phyloP scores from a whole-genome alignment of 2,329 filamentous ascomycete genomes.

The Hymenoscyphus repandus region DNA sequence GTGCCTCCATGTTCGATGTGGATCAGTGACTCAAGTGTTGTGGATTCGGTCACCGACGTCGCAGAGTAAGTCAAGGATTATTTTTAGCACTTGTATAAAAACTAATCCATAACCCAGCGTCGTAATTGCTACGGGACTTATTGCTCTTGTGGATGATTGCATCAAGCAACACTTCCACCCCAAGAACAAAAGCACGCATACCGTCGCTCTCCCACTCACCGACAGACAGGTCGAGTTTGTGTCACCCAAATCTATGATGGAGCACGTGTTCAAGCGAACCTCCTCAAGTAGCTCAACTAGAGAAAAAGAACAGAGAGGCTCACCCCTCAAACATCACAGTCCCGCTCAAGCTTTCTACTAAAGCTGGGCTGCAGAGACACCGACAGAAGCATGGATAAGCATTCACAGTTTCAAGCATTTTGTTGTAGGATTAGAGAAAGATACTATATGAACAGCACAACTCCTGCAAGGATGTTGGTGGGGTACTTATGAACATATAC shows the following conservation, averaged over 20 bases:
- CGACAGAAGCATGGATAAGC: not conserved
- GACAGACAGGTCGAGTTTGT: constrained; percentile 53
- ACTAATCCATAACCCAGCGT: constrained; percentile 50
- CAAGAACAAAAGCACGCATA: constrained; percentile 40
- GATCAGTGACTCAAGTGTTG: constrained; percentile 70
- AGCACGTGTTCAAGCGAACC: constrained; percentile 56
- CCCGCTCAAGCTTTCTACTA: not conserved
- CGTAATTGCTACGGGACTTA: constrained; percentile 82
- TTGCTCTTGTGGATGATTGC: constrained; percentile 84
- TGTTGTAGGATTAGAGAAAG: too few species aligned
- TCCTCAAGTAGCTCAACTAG: constrained; percentile 23
- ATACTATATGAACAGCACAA: too few species aligned
- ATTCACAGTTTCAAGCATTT: not conserved
- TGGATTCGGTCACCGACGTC: constrained; percentile 67
- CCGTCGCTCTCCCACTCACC: constrained; percentile 46
- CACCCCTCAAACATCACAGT: constrained; percentile 1
- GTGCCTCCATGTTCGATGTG: constrained; percentile 86
- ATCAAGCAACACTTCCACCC: constrained; percentile 53
- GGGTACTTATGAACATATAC: too few species aligned
- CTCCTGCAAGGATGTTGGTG: too few species aligned
- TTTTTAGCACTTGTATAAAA: not conserved
- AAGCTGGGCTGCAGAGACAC: not conserved
- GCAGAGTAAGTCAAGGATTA: constrained; percentile 64
- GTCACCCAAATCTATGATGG: constrained; percentile 55
- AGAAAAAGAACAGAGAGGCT: constrained; percentile 10